Percentiles rank a stretch among this genome's conserved stretches.
Evolutionary conservation across 495 filamentous ascomycete genomes (phyloP).

Genomic region (Neurospora sp.): DNA sequence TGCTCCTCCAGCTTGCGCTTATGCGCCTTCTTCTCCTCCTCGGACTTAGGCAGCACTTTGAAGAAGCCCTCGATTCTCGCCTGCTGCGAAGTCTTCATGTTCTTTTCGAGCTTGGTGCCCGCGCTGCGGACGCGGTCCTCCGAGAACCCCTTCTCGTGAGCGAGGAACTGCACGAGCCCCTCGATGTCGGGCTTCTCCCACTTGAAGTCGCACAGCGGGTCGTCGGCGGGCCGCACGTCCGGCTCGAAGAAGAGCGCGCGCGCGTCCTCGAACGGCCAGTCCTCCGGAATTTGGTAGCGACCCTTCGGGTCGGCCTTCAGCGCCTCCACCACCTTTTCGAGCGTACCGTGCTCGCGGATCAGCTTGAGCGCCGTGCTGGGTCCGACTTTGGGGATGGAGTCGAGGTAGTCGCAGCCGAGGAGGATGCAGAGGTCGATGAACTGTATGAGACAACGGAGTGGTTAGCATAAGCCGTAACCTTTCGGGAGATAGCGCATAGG

Average conservation of each 20-base stretch:
- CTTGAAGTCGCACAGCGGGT: conserved; percentile 89
- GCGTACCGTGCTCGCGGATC: conserved; percentile 77
- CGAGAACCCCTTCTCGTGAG: conserved; percentile 89
- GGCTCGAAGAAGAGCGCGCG: conserved; percentile 84
- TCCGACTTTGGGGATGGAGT: conserved; percentile 89
- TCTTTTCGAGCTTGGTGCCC: conserved; percentile 71
- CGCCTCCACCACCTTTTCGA: conserved; percentile 76
- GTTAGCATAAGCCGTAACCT: not conserved
- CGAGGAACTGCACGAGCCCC: conserved; percentile 78
- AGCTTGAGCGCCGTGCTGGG: conserved; percentile 84
- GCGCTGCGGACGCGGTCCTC: conserved; percentile 82
- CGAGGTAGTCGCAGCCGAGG: conserved; percentile 94
- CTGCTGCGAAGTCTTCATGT: conserved; percentile 80
- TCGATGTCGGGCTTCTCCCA: conserved; percentile 92
- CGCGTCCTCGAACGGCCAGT: conserved; percentile 91
- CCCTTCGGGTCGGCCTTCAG: conserved; percentile 57
- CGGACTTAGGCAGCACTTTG: conserved; percentile 82
- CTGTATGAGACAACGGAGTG: conserved; percentile 25
- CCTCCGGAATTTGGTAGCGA: conserved; percentile 75
- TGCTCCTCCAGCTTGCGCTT: conserved; percentile 94
- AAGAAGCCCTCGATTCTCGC: conserved; percentile 95
- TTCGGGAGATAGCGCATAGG: not conserved
- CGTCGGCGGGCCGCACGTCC: conserved; percentile 74
- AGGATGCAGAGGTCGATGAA: conserved; percentile 98
- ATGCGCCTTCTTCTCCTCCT: conserved; percentile 66